Conservation (phyloP, 129 eudicot genomes). For the Centrapalus pauciflorus region DNA sequence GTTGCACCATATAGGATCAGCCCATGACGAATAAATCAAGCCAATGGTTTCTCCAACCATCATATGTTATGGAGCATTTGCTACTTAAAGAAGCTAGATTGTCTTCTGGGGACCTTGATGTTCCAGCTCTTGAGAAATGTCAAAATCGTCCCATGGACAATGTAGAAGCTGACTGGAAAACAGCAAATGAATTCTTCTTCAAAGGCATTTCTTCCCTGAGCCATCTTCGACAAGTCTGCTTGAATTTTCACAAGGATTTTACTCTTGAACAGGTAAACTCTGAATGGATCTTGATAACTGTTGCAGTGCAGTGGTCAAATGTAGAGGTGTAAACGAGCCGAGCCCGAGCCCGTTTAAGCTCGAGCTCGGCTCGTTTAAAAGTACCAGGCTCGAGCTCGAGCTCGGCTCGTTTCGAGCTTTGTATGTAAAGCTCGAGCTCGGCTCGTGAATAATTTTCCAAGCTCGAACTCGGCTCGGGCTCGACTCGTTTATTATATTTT, state of each 20-base stretch:
- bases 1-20: slow-evolving; percentile 41
- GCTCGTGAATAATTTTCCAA: too few species aligned
- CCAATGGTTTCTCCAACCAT: slow-evolving; percentile 71
- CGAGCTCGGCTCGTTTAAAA: too few species aligned
- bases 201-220: slow-evolving; percentile 70
- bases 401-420: too few species aligned
- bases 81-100: slow-evolving; percentile 40
- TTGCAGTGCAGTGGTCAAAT: too few species aligned
- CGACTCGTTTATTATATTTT: too few species aligned
- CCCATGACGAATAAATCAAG: slow-evolving; percentile 18
- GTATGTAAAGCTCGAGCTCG: too few species aligned
- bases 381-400: too few species aligned
- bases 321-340: too few species aligned
- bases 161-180: slow-evolving; percentile 58
- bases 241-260: slow-evolving; percentile 74
- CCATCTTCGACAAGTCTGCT: slow-evolving; percentile 54
- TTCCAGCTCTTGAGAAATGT: slow-evolving; percentile 14
- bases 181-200: slow-evolving; percentile 75
- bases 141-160: slow-evolving; percentile 19
- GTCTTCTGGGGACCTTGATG: slow-evolving; percentile 28
- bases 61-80: slow-evolving; percentile 71
- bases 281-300: not conserved
- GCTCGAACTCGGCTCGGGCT: too few species aligned
- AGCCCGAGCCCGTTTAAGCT: too few species aligned
- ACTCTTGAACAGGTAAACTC: slow-evolving; percentile 58